Evolutionary conservation across 768 basidiomycete genomes (phyloP), one percentile per base, ranked within the genome.

Genomic region (Tulasnella sp.): DNA sequence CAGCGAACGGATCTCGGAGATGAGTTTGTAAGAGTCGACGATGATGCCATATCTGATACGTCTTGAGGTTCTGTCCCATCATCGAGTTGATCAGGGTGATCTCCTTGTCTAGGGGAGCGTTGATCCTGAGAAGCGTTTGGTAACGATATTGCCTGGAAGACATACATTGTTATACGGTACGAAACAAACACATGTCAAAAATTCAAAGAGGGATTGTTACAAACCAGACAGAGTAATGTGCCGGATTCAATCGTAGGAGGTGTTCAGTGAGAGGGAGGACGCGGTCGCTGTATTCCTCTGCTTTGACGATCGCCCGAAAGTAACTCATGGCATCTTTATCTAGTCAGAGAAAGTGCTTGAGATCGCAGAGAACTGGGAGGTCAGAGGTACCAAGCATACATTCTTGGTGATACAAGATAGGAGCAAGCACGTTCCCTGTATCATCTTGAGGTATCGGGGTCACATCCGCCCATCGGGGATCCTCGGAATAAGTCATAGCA

Each of bases 1-100:
- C 96, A 24, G 67, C 60, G 1, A 63, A 29, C 4, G 84, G 78
- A 23, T 76, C 69, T 58, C 78, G 74, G 30, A 80, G 75, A 48
- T 76, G 71, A 38, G 77, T 77, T 63, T 91, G 78, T 38, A 92
- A 76, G 34, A 91, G 80, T 3, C 86, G 82, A 44, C 89, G 84
- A 68, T 92, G 88, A 72, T 87, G 94, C 96, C 96, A 98, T 24
- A 98, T 94, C 74, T 99, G 96, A 71, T 98, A 98, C 9, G 86
- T 92, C 74, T 98, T 99, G 68, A 97, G 78, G 70, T 84, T 84
- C 64, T 78, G 77, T 64, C 84, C 78, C 21, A 92, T 88, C 56
- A 97, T 78, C 64, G 84, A 84, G 73, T 96, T 88, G 83, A 96
- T 93, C 32, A 95, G 76, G 53, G 71, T 72, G 1, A 97, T 77